Conservation (phyloP, 2,329 filamentous ascomycete genomes). For the Stemphylium beticola region DNA sequence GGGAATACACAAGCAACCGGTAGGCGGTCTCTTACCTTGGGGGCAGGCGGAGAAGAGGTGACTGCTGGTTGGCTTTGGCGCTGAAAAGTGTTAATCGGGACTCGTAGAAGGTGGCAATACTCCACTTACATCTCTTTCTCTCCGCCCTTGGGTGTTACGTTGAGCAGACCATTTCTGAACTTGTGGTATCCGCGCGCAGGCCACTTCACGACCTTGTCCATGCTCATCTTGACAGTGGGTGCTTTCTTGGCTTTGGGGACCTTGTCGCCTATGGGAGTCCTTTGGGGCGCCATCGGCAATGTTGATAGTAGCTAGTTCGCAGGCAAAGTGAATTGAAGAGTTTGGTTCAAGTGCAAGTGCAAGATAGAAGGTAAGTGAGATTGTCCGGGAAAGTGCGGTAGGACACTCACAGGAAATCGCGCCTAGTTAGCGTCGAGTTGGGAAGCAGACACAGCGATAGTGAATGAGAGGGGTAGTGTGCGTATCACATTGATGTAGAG, state of each 20-base stretch:
- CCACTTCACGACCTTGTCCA: conserved; percentile 14
- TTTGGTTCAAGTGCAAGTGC: not conserved
- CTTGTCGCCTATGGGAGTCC: not conserved
- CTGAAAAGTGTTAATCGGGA: conserved; percentile 7
- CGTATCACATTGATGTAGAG: too few relatives aligned
- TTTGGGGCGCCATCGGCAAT: conserved; percentile 5
- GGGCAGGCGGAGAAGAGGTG: conserved; percentile 22
- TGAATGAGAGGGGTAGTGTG: too few relatives aligned
- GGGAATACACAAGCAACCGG: not conserved
- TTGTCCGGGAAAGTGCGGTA: not conserved
- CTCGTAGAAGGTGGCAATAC: not conserved
- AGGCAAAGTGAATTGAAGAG: not conserved
- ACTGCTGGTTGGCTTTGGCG: conserved; percentile 10
- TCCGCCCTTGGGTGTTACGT: conserved; percentile 19
- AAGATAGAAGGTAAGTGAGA: not conserved
- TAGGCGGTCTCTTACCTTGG: conserved; percentile 1
- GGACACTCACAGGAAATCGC: not conserved
- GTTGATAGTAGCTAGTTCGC: not conserved
- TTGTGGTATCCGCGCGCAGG: conserved; percentile 22
- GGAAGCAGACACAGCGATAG: not conserved
- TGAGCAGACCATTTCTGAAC: conserved; percentile 21
- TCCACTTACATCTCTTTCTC: conserved; percentile 17
- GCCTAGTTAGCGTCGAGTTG: not conserved
- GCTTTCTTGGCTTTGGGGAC: not conserved
- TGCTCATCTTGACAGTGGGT: not conserved